Evolutionary conservation across 192 early-diverging fungal genomes (phyloP).

Genomic region (Umbelopsis sp.): DNA sequence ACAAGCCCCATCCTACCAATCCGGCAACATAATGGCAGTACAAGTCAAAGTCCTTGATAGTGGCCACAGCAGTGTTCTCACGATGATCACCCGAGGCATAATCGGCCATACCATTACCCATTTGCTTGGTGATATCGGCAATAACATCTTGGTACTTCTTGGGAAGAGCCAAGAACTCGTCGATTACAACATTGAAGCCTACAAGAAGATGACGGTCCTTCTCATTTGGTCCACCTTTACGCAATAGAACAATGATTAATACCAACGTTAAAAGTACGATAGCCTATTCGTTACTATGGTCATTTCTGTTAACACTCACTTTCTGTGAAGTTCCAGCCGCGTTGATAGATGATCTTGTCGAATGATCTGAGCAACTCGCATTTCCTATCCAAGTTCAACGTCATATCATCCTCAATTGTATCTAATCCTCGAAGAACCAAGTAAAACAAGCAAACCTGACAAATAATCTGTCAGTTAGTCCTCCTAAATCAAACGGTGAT

Average conservation of each 20-base stretch:
- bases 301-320: conserved; percentile 46
- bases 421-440: conserved; percentile 94
- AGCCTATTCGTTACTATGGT: too few species aligned
- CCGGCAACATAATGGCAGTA: conserved; percentile 99
- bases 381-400: conserved; percentile 78
- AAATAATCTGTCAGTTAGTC: background rate
- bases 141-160: conserved; percentile 83
- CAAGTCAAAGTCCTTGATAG: conserved; percentile 88
- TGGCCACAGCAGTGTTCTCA: conserved; percentile 56
- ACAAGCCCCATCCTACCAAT: conserved; percentile 91
- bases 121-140: conserved; percentile 85
- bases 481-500: background rate
- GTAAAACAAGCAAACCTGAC: conserved; percentile 92
- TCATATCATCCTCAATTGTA: conserved; percentile 99
- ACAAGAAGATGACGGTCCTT: conserved; percentile 92
- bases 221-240: conserved; percentile 81
- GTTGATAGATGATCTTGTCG: conserved; percentile 76
- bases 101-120: conserved; percentile 97
- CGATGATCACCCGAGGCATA: conserved; percentile 63
- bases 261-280: conserved; percentile 39
- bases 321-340: conserved; percentile 80
- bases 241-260: conserved; percentile 26
- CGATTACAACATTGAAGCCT: conserved; percentile 87
- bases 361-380: conserved; percentile 76
- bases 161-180: conserved; percentile 83